These are phyloP conservation scores for Ophiostoma tasmaniense DNA, from an alignment of 2,329 filamentous ascomycete genomes.

Conservation along the genomic window DNA sequence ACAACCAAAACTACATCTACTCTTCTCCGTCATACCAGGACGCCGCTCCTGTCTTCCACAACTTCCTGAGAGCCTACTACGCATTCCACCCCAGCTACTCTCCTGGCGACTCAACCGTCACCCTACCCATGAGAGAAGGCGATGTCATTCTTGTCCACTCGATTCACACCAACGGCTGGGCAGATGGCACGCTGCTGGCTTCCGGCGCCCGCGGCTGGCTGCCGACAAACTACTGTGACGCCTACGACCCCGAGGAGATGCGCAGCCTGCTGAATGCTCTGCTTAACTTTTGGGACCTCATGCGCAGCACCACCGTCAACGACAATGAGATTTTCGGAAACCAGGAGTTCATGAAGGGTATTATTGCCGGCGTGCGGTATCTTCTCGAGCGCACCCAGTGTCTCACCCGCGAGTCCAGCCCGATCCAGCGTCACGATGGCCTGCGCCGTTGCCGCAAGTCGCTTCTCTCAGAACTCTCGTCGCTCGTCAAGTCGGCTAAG, in stretches of 20 bases:
- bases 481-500: conserved; percentile 82
- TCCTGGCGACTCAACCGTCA: conserved; percentile 77
- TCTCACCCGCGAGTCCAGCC: conserved; percentile 68
- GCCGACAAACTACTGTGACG: conserved; percentile 95
- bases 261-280: conserved; percentile 75
- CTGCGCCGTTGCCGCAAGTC: conserved; percentile 78
- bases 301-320: conserved; percentile 67
- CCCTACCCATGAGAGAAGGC: conserved; percentile 77
- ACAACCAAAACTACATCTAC: conserved; percentile 14
- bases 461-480: conserved; percentile 79
- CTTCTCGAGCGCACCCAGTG: conserved; percentile 84
- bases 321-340: conserved; percentile 75
- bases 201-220: conserved; percentile 89
- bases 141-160: conserved; percentile 93
- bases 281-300: conserved; percentile 84
- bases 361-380: conserved; percentile 87
- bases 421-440: conserved; percentile 66
- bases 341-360: conserved; percentile 87
- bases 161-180: conserved; percentile 97
- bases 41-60: conserved; percentile 68
- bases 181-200: conserved; percentile 81
- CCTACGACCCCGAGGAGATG: conserved; percentile 85
- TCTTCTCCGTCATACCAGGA: conserved; percentile 35
- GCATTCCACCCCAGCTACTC: conserved; percentile 75
- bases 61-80: conserved; percentile 90